Conservation (phyloP, 306 rosid species). For the Fagus crenata region DNA sequence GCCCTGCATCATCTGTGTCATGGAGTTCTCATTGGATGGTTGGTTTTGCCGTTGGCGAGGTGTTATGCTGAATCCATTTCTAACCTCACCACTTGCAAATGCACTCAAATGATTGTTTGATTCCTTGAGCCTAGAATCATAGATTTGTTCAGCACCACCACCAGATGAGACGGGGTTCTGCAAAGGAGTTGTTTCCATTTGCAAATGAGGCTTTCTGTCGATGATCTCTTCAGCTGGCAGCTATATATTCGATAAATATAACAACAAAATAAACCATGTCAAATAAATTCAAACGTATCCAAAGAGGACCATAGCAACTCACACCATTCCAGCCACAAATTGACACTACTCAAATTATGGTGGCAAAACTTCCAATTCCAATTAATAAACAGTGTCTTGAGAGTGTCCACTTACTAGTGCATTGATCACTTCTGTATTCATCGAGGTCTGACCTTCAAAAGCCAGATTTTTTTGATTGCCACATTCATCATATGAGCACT, state of each 20-base stretch:
- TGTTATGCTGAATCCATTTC: conserved; percentile 45
- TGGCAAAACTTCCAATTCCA: conserved; percentile 19
- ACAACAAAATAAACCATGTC: conserved; percentile 8
- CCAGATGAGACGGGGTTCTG: conserved; percentile 27
- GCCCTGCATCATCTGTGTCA: conserved; percentile 38
- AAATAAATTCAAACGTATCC: conserved; percentile 3
- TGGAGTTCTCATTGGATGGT: conserved; percentile 11
- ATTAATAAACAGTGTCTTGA: conserved; percentile 17
- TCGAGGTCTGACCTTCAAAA: conserved; percentile 1
- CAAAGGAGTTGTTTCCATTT: conserved; percentile 17
- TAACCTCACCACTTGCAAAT: conserved; percentile 19
- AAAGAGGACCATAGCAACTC: conserved; percentile 2
- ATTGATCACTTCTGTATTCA: conserved; percentile 18
- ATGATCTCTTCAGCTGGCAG: conserved; percentile 25
- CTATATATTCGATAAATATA: conserved; percentile 19
- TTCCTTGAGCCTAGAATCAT: conserved; percentile 29
- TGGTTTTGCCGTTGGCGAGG: conserved; percentile 33
- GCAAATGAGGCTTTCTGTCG: conserved; percentile 33
- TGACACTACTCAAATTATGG: not conserved
- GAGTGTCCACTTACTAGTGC: conserved; percentile 49
- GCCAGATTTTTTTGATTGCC: conserved; percentile 20
- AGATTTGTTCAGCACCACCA: conserved; percentile 37
- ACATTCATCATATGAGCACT: conserved; percentile 29
- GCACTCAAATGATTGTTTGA: conserved; percentile 31
- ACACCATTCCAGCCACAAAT: not conserved